Evolutionary conservation across 805 yeast species (phyloP).

Genomic region (Ogataea philodendri): DNA sequence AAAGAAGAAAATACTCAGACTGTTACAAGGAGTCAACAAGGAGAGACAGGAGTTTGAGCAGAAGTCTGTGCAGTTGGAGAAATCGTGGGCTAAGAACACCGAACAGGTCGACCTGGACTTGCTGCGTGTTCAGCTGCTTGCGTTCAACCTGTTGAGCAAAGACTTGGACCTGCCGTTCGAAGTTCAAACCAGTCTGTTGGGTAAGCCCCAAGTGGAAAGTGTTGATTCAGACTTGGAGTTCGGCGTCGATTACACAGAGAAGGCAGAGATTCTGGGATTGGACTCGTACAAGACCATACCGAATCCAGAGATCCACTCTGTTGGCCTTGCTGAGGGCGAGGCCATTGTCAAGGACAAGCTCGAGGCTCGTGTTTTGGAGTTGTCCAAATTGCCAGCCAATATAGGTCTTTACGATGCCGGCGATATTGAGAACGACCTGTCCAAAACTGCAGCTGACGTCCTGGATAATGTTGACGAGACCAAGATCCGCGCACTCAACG

Average conservation of each 20-base stretch:
- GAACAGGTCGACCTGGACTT: conserved; percentile 43
- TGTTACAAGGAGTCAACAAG: conserved; percentile 39
- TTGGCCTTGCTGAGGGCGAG: conserved; percentile 54
- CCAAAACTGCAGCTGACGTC: conserved; percentile 42
- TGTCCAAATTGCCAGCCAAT: conserved; percentile 68
- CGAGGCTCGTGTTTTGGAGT: conserved; percentile 53
- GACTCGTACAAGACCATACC: conserved; percentile 27
- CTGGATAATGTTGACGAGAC: conserved; percentile 50
- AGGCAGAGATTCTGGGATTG: conserved; percentile 44
- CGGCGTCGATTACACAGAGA: conserved; percentile 31
- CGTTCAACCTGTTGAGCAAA: conserved; percentile 61
- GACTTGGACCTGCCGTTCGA: conserved; percentile 63
- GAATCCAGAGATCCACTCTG: conserved; percentile 39
- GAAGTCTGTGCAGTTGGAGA: conserved; percentile 32
- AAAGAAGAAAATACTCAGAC: conserved; percentile 42
- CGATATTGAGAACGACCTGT: conserved; percentile 32
- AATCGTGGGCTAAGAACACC: conserved; percentile 24
- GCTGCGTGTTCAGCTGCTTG: conserved; percentile 57
- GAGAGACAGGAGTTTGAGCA: conserved; percentile 38
- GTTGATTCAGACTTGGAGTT: conserved; percentile 9
- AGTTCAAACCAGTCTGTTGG: conserved; percentile 40
- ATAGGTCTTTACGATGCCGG: conserved; percentile 55
- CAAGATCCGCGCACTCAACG: conserved; percentile 66
- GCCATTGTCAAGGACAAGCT: conserved; percentile 52
- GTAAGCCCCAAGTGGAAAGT: conserved; percentile 11